Evolutionary conservation across 208 protist genomes (phyloP).

Genomic region (Blechomonas ayalai): DNA sequence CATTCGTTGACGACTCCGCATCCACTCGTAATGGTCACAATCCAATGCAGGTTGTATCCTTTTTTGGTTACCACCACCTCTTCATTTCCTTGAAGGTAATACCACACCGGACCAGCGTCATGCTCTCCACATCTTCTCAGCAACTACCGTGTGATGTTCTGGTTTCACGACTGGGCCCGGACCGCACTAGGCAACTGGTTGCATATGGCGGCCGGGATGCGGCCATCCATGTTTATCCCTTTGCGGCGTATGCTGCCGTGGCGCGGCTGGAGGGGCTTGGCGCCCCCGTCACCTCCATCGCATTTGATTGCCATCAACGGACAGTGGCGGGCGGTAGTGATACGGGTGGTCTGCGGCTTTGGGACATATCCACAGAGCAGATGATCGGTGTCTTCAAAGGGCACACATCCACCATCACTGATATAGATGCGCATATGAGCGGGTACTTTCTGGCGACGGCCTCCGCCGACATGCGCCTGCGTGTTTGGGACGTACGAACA

Average conservation of each 20-base stretch:
- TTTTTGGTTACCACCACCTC: no score
- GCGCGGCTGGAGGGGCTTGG: slow-evolving; percentile 45
- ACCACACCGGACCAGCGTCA: no score
- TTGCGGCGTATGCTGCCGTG: slow-evolving; percentile 32
- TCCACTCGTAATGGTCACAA: no score
- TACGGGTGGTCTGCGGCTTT: slow-evolving; percentile 47
- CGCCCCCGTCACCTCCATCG: slow-evolving; percentile 51
- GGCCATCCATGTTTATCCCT: slow-evolving; percentile 54
- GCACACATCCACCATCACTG: slow-evolving; percentile 62
- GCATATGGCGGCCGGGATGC: slow-evolving; percentile 60
- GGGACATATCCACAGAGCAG: slow-evolving; percentile 57
- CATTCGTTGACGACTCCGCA: no score
- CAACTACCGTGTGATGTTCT: slow-evolving; percentile 60
- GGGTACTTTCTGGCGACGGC: slow-evolving; percentile 64
- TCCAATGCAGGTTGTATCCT: no score
- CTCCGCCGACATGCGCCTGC: slow-evolving; percentile 65
- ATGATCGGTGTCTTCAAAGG: slow-evolving; percentile 51
- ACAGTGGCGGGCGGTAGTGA: slow-evolving; percentile 52
- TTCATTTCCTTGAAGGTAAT: no score
- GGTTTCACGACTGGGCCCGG: slow-evolving; percentile 41
- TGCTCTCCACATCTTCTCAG: slow-evolving; percentile 23
- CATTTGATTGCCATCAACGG: slow-evolving; percentile 52
- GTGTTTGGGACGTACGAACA: slow-evolving; percentile 85
- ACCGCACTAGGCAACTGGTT: slow-evolving; percentile 48
- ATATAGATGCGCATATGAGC: slow-evolving; percentile 43